Evolutionary conservation across 306 rosid genomes (phyloP), one percentile per base, ranked within the genome.

Genomic region (Astragalus glycyphyllos): DNA sequence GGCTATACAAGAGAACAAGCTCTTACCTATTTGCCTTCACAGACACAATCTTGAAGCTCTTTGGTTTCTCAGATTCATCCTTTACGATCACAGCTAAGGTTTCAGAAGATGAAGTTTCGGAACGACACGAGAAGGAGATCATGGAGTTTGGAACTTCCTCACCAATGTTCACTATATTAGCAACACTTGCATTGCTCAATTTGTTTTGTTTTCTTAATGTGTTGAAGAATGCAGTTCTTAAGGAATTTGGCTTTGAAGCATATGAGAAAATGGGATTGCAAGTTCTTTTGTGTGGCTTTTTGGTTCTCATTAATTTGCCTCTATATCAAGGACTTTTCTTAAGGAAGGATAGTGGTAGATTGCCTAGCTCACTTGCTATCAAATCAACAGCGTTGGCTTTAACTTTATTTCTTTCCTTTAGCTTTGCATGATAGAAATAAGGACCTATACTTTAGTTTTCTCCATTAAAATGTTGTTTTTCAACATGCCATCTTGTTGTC

Each of bases 131-230:
- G 83, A 83, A 87, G 20, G 97, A 94, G 56, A 70, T 87, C 0
- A 90, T 90, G 90, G 98, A 94, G 74, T 90, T 94, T 58, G 97
- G 96, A 83, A 17, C 65, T 40, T 81, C 96, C n/a, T 83, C 97
- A 10, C 88, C 95, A 9, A 81, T 89, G 87, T 71, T 90, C 76
- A 81, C 86, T 8, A 5, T 84, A 12, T 40, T 94, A 16, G 62
- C 96, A 73, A 84, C 96, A 38, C 72, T 84, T 11, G 88, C 96
- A 13, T 1, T 89, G 78, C 60, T 88, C 60, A 89, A 94, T 72
- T 48, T 90, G 56, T 80, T 61, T 34, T 90, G 94, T 81, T 83
- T 90, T 65, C 68, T 80, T 12, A 83, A 83, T 46, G 64, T 77
- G 38, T 65, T 78, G n/a, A 84, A 77, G 60, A 57, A 77, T n/a